These are phyloP conservation scores for Halophytophthora batemanensis DNA, from an alignment of 352 stramenopile species.

Conservation along the genomic window DNA sequence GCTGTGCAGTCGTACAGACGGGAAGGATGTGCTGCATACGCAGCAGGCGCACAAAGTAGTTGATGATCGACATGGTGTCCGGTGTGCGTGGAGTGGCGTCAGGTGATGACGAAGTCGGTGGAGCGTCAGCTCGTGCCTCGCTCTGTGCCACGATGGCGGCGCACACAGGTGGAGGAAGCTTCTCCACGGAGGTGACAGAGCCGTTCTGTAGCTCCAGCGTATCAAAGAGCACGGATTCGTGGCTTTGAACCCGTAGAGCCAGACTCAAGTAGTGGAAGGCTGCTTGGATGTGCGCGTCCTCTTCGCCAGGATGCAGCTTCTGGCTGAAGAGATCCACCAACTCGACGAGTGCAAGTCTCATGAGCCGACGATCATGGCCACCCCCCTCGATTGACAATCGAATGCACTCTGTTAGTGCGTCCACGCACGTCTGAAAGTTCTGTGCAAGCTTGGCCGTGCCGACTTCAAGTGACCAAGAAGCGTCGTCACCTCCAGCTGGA, in stretches of 20 bases:
- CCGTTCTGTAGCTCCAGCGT: conserved; percentile 59
- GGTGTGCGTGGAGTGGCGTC: conserved; percentile 5
- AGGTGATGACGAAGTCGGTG: background rate
- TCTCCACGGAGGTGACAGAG: conserved; percentile 34
- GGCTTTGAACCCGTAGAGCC: conserved; percentile 35
- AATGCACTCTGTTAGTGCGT: conserved; percentile 25
- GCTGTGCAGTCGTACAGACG: conserved; percentile 20
- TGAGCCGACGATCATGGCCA: conserved; percentile 54
- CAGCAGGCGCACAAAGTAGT: conserved; percentile 58
- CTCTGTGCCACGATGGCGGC: conserved; percentile 27
- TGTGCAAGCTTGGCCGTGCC: conserved; percentile 1
- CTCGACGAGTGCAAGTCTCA: conserved; percentile 50
- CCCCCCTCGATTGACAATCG: conserved; percentile 38
- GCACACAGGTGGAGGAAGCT: conserved; percentile 41
- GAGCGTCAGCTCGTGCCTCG: conserved; percentile 6
- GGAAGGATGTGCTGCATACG: conserved; percentile 48
- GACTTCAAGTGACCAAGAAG: background rate
- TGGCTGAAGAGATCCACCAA: conserved; percentile 59
- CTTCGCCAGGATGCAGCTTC: conserved; percentile 35
- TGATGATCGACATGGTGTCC: conserved; percentile 32
- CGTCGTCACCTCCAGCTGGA: background rate
- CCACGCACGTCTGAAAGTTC: conserved; percentile 20
- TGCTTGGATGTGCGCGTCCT: conserved; percentile 61
- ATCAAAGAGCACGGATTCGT: conserved; percentile 52
- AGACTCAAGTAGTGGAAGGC: conserved; percentile 72